Base-by-base conservation (phyloP, 345 rosid species). In the Boechera retrofracta region DNA sequence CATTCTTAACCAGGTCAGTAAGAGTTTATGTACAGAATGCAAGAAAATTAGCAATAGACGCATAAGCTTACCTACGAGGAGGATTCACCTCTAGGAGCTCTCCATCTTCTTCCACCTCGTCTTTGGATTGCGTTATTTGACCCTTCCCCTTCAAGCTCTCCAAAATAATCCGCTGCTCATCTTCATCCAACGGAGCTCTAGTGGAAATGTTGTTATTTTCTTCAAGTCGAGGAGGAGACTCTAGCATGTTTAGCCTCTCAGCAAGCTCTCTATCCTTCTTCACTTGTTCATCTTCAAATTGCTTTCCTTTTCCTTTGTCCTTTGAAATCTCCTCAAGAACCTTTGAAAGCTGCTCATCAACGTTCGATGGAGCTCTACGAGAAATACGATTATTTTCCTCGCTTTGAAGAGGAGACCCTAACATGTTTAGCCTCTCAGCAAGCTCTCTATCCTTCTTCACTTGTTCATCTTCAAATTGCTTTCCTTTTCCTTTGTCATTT, bases 181-280 rank as follows among this genome's bases (percentile, higher is more conserved):
- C 69, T 68, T 75, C 79, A 75, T 67, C 58, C 15, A 66, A 11
- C 10, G 21, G 10, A 57, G 21, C 41, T 26, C 31, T 47, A 3
- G 47, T 1, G 52, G 59, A 41, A 36, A 45, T 67, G 16, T 35
- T 66, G 9, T 36, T n/a, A 9, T 33, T 56, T 64, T 45, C 58
- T 38, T 24, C 49, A 74, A 26, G 12, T 39, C 35, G 53, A 59
- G 73, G 85, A 79, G 88, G 88, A 74, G 88, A 69, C 39, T 54
- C 64, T 16, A 79, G 83, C 60, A 83, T 39, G 33, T 28, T 74
- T 63, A 91, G 71, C 74, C 93, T 89, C 74, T 86, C 89, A 49
- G 98, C 94, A 49, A 87, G 82, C 74, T 77, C 79, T 81, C 83
- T 88, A 80, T 92, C 97, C 45, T 92, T 91, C 80, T 89, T 89